phyloP scores from a whole-genome alignment of 176 grass and related monocot species.

The Cymbopogon citratus region DNA sequence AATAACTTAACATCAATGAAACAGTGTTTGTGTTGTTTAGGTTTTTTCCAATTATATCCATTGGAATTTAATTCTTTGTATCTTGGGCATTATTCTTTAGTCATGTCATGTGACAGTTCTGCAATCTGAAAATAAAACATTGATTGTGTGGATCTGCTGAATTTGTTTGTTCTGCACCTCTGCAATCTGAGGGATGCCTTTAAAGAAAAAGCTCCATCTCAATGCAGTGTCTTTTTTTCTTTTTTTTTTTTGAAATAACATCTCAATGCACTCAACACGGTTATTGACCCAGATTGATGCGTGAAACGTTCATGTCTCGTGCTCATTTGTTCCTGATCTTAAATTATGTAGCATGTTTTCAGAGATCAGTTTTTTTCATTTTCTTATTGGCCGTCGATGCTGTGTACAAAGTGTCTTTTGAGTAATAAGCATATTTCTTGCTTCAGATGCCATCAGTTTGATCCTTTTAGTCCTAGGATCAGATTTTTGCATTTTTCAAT shows the following conservation, averaged over 20 bases:
- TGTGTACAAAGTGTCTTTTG: background rate
- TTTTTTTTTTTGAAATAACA: background rate
- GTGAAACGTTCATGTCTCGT: background rate
- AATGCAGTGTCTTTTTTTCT: too few relatives aligned
- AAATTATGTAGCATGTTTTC: background rate
- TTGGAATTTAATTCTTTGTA: slow-evolving; percentile 24
- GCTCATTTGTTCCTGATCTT: background rate
- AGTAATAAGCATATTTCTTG: background rate
- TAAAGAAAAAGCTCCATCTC: too few relatives aligned
- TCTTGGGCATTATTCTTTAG: slow-evolving; percentile 13
- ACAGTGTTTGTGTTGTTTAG: slow-evolving; percentile 11
- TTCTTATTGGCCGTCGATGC: background rate
- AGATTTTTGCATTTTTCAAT: background rate
- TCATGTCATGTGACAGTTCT: slow-evolving; percentile 7
- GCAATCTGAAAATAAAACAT: slow-evolving; percentile 39
- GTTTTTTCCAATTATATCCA: slow-evolving; percentile 27
- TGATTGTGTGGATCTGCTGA: background rate
- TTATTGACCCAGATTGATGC: background rate
- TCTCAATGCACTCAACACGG: background rate
- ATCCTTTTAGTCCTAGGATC: too few relatives aligned
- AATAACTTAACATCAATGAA: slow-evolving; percentile 22
- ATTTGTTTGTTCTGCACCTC: background rate
- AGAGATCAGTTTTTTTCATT: background rate
- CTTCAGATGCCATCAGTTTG: background rate
- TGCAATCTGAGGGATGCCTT: background rate